Conservation (phyloP, 1,139 yeast species). For the Pichia sp. region DNA sequence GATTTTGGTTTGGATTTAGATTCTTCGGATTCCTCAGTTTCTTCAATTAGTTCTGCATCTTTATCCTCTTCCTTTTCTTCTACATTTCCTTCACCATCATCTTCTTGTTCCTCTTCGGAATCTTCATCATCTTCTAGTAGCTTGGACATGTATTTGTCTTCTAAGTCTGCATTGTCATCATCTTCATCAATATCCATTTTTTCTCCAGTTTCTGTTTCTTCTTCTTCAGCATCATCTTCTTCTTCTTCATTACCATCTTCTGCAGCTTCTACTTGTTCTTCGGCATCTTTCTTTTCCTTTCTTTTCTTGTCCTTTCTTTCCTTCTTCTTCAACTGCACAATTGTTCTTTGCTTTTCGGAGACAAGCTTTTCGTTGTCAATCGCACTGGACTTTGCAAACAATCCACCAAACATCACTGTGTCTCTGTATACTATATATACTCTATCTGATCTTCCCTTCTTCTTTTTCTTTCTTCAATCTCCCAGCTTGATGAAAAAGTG, state of each 20-base stretch:
- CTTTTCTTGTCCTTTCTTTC: slow-evolving; percentile 16
- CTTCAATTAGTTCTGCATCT: slow-evolving; percentile 17
- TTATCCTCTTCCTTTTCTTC: slow-evolving; percentile 23
- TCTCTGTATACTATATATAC: too few relatives aligned
- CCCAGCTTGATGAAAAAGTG: background rate
- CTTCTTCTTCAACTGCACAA: slow-evolving; percentile 22
- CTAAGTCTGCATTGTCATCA: slow-evolving; percentile 10
- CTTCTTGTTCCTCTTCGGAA: slow-evolving; percentile 19
- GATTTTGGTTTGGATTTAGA: slow-evolving; percentile 12
- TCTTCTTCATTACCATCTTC: background rate
- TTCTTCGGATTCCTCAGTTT: slow-evolving; percentile 21
- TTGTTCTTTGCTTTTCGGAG: slow-evolving; percentile 25
- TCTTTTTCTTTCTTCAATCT: background rate
- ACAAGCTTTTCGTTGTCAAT: slow-evolving; percentile 32
- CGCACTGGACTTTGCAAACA: slow-evolving; percentile 38
- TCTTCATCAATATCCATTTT: slow-evolving; percentile 6
- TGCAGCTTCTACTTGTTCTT: background rate
- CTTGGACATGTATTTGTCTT: slow-evolving; percentile 15
- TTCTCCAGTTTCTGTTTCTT: slow-evolving; percentile 6
- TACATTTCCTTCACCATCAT: slow-evolving; percentile 30
- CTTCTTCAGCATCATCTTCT: slow-evolving; percentile 3
- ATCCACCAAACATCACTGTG: slow-evolving; percentile 22
- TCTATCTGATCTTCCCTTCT: too few relatives aligned
- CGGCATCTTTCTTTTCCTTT: slow-evolving; percentile 1
- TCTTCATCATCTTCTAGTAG: slow-evolving; percentile 6